Evolutionary conservation across 2,329 filamentous ascomycete genomes (phyloP).

Genomic region (Diaporthe vaccinii): DNA sequence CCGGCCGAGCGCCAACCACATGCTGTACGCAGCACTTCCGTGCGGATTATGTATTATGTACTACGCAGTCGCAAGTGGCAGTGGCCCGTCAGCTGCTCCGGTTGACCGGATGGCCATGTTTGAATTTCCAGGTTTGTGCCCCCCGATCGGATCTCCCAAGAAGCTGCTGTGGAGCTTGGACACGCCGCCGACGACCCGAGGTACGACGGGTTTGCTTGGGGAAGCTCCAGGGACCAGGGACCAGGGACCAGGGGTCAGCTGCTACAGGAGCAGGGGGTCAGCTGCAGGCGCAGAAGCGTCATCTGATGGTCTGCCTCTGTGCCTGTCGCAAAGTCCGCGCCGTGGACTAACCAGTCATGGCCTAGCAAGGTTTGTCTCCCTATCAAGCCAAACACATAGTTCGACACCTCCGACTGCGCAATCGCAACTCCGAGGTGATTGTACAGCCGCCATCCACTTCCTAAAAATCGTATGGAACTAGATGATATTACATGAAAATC

Average conservation of each 20-base stretch:
- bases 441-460: background rate
- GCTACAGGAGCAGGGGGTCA: background rate
- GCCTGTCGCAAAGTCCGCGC: slow-evolving; percentile 6
- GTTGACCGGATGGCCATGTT: slow-evolving; percentile 21
- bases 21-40: background rate
- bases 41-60: slow-evolving; percentile 11
- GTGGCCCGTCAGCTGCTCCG: slow-evolving; percentile 11
- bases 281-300: background rate
- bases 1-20: background rate
- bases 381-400: background rate
- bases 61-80: background rate
- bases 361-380: background rate
- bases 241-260: slow-evolving; percentile 21
- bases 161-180: slow-evolving; percentile 29
- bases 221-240: slow-evolving; percentile 22
- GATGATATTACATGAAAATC: no score
- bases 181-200: slow-evolving; percentile 25
- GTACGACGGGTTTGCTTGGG: slow-evolving; percentile 14
- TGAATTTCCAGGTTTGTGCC: slow-evolving; percentile 17
- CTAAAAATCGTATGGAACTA: no score
- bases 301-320: slow-evolving; percentile 15
- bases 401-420: slow-evolving; percentile 7
- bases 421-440: background rate
- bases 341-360: background rate
- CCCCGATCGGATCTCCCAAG: slow-evolving; percentile 31